Base-by-base conservation (phyloP, 768 basidiomycete genomes). In the Rhodosporidiobolus odoratus region DNA sequence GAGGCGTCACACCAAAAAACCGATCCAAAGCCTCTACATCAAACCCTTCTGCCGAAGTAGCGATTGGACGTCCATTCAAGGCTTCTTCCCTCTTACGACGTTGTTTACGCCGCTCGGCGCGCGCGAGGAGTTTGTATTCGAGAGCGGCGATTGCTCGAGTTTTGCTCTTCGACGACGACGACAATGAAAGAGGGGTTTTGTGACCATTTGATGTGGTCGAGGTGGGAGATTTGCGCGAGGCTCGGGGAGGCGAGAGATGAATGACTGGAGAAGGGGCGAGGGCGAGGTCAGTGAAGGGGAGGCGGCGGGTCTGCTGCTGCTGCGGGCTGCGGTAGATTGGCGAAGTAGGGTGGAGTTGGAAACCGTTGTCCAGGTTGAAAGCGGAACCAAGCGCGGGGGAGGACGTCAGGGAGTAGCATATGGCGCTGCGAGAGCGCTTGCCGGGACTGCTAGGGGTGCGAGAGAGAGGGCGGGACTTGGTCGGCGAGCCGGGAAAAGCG, bases 21-120 rank as follows among this genome's bases (percentile, higher is more conserved):
- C 35, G 57, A 21, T 65, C 65, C n/a, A 65, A 48, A 56, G 47
- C 65, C 12, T 58, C 65, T 27, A 34, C 10, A 30, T 65, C 37
- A 57, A 65, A 35, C 3, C 40, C 53, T 5, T 35, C 61, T 19
- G 27, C 27, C 64, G 56, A 21, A 27, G 1, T 43, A 48, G 41
- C 13, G 38, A 43, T 25, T 5, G 40, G 27, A 2, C 6, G 38
- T 9, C 9, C 50, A 10, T 32, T 38, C 30, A 30, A 37, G 21
- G 38, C n/a, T 15, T 2, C 34, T 41, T 32, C 52, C 32, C 60
- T 45, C 25, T 4, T 27, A 13, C 34, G 34, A 10, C 60, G 60
- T 4, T 13, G 45, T 30, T 25, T 8, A 17, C 47, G 60, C 3
- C 45, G 45, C 43, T 47, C 47, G 34, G 45, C 34, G 5, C 60